A percentile compares a stretch with the other conserved stretches of the same genome.
These are phyloP conservation scores for Thinopyrum elongatum DNA, from an alignment of 176 grass and related monocot species.

Conservation along the genomic window DNA sequence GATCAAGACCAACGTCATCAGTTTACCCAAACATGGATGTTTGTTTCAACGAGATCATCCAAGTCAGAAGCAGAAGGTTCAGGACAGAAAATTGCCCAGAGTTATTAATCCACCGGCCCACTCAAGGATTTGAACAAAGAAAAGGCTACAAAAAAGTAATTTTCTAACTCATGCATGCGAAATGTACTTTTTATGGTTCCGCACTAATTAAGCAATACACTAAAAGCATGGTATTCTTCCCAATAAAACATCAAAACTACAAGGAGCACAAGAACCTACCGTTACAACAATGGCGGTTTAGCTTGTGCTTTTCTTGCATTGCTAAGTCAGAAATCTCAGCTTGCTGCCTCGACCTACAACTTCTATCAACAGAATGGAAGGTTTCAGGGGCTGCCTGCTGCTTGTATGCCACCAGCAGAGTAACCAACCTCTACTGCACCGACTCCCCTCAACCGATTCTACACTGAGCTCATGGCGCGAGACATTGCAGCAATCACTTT, in stretches of 20 bases:
- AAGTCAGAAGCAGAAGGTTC: background rate
- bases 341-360: conserved; percentile 49
- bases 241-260: conserved; percentile 57
- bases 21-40: background rate
- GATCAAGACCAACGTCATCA: background rate
- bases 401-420: conserved; percentile 32
- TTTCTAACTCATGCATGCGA: conserved; percentile 35
- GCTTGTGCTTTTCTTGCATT: conserved; percentile 28
- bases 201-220: conserved; percentile 46
- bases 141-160: background rate
- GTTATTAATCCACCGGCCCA: background rate
- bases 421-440: conserved; percentile 2
- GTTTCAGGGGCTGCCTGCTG: conserved; percentile 35
- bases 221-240: conserved; percentile 55
- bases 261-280: conserved; percentile 42
- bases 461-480: conserved; percentile 43
- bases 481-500: conserved; percentile 75
- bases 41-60: background rate
- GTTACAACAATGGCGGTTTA: conserved; percentile 49
- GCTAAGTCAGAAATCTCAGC: conserved; percentile 54
- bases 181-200: conserved; percentile 50
- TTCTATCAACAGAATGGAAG: conserved; percentile 54
- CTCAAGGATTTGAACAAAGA: background rate
- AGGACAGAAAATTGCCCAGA: background rate
- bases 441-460: conserved; percentile 16